Evolutionary conservation across 768 basidiomycete genomes (phyloP).

Genomic region (Nidula microcarpa): DNA sequence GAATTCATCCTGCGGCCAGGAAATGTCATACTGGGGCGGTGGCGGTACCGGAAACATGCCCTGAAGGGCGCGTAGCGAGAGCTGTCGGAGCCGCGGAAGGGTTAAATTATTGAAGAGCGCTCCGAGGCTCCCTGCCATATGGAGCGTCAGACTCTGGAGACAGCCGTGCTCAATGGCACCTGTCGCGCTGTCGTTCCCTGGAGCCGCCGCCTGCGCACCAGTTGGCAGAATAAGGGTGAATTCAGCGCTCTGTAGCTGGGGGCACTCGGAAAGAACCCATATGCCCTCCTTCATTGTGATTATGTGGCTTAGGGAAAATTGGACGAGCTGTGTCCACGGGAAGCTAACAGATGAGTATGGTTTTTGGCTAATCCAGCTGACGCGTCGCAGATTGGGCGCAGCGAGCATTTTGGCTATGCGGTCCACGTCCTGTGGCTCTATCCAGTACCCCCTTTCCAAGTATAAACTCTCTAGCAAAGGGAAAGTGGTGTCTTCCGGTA

Average conservation of each 20-base stretch:
- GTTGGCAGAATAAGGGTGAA: conserved; percentile 10
- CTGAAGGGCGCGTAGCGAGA: conserved; percentile 12
- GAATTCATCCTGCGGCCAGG: conserved; percentile 19
- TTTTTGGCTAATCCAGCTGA: conserved; percentile 16
- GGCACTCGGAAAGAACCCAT: conserved; percentile 13
- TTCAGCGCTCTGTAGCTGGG: conserved; percentile 6
- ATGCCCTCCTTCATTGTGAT: conserved; percentile 14
- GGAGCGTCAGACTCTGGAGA: conserved; percentile 14
- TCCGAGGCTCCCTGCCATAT: conserved; percentile 14
- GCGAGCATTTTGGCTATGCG: conserved; percentile 13
- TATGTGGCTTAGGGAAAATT: conserved; percentile 16
- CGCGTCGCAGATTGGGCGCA: conserved; percentile 18
- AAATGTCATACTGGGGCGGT: background rate
- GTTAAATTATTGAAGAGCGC: conserved; percentile 16
- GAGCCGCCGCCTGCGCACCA: background rate
- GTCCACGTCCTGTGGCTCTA: conserved; percentile 7
- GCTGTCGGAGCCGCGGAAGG: conserved; percentile 16
- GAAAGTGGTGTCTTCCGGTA: conserved; percentile 11
- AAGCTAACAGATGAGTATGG: conserved; percentile 13
- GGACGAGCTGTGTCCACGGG: conserved; percentile 21
- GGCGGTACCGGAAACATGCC: conserved; percentile 7
- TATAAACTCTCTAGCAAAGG: conserved; percentile 19
- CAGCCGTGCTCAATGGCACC: conserved; percentile 7
- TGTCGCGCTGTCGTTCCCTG: background rate
- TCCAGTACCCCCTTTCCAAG: conserved; percentile 16